These are phyloP conservation scores for Pseudonitzschia pungens DNA, from an alignment of 108 stramenopile genomes.

Conservation along the genomic window DNA sequence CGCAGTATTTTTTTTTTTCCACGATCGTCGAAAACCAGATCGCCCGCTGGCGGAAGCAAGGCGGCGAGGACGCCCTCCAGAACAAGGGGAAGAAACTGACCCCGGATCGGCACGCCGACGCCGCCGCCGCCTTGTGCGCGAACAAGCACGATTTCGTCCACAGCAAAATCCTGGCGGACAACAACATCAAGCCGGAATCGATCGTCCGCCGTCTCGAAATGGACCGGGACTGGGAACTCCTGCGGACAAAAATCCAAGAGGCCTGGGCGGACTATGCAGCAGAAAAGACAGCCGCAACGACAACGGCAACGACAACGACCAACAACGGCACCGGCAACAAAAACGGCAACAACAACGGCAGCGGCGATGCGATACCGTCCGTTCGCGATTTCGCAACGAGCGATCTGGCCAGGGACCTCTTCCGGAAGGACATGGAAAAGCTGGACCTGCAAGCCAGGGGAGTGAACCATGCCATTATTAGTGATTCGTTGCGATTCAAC, in stretches of 20 bases:
- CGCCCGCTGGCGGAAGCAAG: constrained; percentile 2
- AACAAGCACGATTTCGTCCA: constrained; percentile 1
- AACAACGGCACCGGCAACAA: neutral
- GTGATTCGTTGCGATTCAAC: constrained; percentile 10
- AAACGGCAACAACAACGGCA: too few species aligned
- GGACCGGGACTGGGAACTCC: neutral
- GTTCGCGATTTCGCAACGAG: neutral
- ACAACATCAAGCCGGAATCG: constrained; percentile 8
- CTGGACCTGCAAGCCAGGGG: neutral
- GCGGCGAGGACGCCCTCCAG: neutral
- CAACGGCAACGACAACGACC: neutral
- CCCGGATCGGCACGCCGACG: neutral
- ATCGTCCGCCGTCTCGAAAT: constrained; percentile 10
- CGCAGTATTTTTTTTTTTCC: too few species aligned
- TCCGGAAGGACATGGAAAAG: neutral
- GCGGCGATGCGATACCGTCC: neutral
- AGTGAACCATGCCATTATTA: constrained; percentile 13
- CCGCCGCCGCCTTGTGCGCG: neutral
- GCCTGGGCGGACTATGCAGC: neutral
- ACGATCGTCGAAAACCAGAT: constrained; percentile 12
- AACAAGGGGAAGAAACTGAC: constrained; percentile 9
- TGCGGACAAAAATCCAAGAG: neutral
- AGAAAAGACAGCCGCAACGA: neutral
- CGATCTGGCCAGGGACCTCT: neutral
- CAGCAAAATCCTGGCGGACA: constrained; percentile 18